Percentiles rank a stretch among this genome's conserved stretches.
Evolutionary conservation across 139 green algal genomes (phyloP).

Genomic region (Tetratostichococcus sp.): DNA sequence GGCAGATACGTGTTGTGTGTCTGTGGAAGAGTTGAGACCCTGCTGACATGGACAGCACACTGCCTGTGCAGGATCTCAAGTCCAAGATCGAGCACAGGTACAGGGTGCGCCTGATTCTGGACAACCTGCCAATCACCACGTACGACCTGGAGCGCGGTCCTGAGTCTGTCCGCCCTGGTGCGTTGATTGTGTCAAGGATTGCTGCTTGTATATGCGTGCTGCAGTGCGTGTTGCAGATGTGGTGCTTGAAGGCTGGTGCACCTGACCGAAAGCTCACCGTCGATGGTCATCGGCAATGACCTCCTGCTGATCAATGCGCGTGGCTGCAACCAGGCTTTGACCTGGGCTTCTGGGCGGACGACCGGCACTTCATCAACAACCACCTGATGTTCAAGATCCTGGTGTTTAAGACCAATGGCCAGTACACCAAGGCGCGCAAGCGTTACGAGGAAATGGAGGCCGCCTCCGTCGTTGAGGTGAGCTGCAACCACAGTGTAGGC

Average conservation of each 20-base stretch:
- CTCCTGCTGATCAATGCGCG: too few species aligned
- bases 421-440: slow-evolving; percentile 45
- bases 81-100: slow-evolving; percentile 82
- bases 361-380: slow-evolving; percentile 89
- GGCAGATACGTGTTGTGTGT: neutral
- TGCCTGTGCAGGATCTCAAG: slow-evolving; percentile 50
- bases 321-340: slow-evolving; percentile 86
- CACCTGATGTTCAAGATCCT: slow-evolving; percentile 94
- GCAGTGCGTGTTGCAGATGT: too few species aligned
- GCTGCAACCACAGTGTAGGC: neutral
- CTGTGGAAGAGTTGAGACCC: too few species aligned
- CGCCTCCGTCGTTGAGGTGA: slow-evolving; percentile 32
- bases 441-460: slow-evolving; percentile 42
- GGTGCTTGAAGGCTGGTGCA: too few species aligned
- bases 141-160: slow-evolving; percentile 72
- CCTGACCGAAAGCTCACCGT: too few species aligned
- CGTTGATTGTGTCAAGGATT: neutral
- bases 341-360: slow-evolving; percentile 65
- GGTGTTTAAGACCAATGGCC: slow-evolving; percentile 77
- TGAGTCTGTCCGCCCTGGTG: slow-evolving; percentile 23
- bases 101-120: slow-evolving; percentile 87
- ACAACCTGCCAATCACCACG: slow-evolving; percentile 94
- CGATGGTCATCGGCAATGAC: too few species aligned
- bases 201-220: slow-evolving; percentile 24
- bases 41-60: neutral